phyloP scores from a whole-genome alignment of 768 basidiomycete genomes.

The Termitomyces sp. region DNA sequence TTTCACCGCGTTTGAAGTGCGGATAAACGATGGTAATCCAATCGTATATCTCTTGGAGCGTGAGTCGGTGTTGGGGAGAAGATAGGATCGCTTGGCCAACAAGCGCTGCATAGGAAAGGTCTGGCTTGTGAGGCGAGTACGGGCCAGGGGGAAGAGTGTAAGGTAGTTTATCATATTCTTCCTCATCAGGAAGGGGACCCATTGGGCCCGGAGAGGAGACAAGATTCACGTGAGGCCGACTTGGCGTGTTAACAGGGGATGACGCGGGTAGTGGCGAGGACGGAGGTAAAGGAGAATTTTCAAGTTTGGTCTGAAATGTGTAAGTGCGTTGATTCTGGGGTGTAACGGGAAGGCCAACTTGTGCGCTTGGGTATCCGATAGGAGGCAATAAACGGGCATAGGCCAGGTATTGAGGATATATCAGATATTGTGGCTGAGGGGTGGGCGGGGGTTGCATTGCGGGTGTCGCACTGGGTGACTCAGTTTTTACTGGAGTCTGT shows the following conservation, averaged over 20 bases:
- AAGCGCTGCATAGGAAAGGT: slow-evolving; percentile 88
- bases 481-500: slow-evolving; percentile 29
- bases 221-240: slow-evolving; percentile 55
- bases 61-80: slow-evolving; percentile 76
- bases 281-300: slow-evolving; percentile 46
- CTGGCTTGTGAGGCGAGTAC: slow-evolving; percentile 74
- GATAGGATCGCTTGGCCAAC: slow-evolving; percentile 94
- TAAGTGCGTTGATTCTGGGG: slow-evolving; percentile 41
- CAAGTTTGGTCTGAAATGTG: slow-evolving; percentile 20
- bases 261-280: slow-evolving; percentile 53
- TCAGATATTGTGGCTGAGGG: slow-evolving; percentile 26
- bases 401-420: slow-evolving; percentile 33
- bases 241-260: slow-evolving; percentile 63
- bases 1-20: slow-evolving; percentile 86
- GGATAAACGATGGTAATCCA: slow-evolving; percentile 95
- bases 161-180: slow-evolving; percentile 61
- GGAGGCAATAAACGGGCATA: slow-evolving; percentile 20
- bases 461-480: slow-evolving; percentile 40
- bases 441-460: slow-evolving; percentile 15
- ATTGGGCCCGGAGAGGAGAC: slow-evolving; percentile 84
- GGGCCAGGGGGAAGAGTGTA: slow-evolving; percentile 82
- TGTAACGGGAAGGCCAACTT: slow-evolving; percentile 37
- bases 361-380: slow-evolving; percentile 24
- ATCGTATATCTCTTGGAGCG: slow-evolving; percentile 93
- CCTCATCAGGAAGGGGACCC: slow-evolving; percentile 57